These are phyloP conservation scores for Colletotrichum magnum DNA, from an alignment of 2,329 filamentous ascomycete species.

Conservation along the genomic window DNA sequence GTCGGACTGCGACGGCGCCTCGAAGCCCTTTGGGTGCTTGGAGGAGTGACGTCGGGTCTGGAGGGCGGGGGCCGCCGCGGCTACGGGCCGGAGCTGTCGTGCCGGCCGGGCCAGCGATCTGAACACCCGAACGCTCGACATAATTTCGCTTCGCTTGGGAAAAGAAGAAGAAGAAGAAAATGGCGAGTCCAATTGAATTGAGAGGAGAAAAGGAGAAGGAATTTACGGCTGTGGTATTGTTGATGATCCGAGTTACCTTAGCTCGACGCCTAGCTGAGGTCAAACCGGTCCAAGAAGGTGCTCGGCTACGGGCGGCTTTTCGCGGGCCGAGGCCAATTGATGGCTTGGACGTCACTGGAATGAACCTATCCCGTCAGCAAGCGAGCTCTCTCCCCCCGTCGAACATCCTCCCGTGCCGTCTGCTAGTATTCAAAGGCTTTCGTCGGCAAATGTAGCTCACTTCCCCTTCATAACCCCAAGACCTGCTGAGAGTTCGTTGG, in stretches of 20 bases:
- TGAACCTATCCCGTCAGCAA: slow-evolving; percentile 39
- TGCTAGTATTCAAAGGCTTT: slow-evolving; percentile 39
- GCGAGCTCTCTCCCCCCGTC: slow-evolving; percentile 29
- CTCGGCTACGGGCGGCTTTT: slow-evolving; percentile 61
- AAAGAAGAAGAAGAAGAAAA: background rate
- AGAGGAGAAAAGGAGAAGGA: slow-evolving; percentile 31
- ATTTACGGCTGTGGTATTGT: slow-evolving; percentile 16
- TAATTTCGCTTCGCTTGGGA: slow-evolving; percentile 42
- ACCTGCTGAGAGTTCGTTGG: slow-evolving; percentile 39
- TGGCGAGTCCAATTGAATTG: background rate
- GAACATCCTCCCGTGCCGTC: slow-evolving; percentile 16
- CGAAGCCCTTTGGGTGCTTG: slow-evolving; percentile 75
- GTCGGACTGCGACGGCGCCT: slow-evolving; percentile 78
- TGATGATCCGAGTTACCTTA: slow-evolving; percentile 33
- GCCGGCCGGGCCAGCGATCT: slow-evolving; percentile 54
- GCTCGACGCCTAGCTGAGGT: slow-evolving; percentile 40
- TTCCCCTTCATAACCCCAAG: slow-evolving; percentile 13
- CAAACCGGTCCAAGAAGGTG: slow-evolving; percentile 37
- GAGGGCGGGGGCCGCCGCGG: slow-evolving; percentile 54
- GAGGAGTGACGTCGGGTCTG: slow-evolving; percentile 65
- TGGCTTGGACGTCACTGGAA: slow-evolving; percentile 36
- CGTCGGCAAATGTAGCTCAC: slow-evolving; percentile 43
- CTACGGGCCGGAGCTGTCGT: slow-evolving; percentile 43
- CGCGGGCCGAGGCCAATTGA: slow-evolving; percentile 52
- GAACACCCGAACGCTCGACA: slow-evolving; percentile 58